phyloP scores from a whole-genome alignment of 2,329 filamentous ascomycete species.

The Plenodomus tracheiphilus region DNA sequence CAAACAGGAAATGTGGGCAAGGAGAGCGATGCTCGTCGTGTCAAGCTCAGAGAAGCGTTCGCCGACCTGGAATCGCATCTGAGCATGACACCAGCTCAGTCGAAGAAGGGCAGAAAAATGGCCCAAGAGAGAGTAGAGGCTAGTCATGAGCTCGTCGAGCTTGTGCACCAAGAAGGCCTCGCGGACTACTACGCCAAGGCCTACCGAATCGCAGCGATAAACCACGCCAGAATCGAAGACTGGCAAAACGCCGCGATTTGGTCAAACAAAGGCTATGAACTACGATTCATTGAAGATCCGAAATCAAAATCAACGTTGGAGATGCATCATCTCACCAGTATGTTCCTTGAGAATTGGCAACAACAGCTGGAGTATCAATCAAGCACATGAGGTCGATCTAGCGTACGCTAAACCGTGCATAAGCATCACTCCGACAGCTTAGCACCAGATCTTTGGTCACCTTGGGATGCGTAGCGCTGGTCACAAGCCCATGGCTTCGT shows the following conservation, averaged over 20 bases:
- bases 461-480: not conserved
- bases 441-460: not conserved
- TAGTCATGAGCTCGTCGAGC: slow-evolving; percentile 30
- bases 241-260: slow-evolving; percentile 38
- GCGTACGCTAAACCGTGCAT: not conserved
- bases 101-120: slow-evolving; percentile 22
- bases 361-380: slow-evolving; percentile 19
- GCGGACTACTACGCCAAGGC: slow-evolving; percentile 41
- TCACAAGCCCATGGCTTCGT: slow-evolving; percentile 14
- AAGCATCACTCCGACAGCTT: not conserved
- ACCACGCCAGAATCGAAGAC: slow-evolving; percentile 29
- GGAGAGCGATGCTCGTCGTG: slow-evolving; percentile 33
- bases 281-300: slow-evolving; percentile 34
- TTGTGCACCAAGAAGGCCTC: slow-evolving; percentile 40
- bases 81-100: slow-evolving; percentile 23
- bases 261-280: slow-evolving; percentile 37
- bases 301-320: slow-evolving; percentile 31
- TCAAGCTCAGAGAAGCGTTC: slow-evolving; percentile 33
- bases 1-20: slow-evolving; percentile 15
- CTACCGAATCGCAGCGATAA: slow-evolving; percentile 38
- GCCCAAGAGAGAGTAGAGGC: slow-evolving; percentile 32
- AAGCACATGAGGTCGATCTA: not conserved
- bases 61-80: slow-evolving; percentile 30
- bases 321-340: slow-evolving; percentile 32
- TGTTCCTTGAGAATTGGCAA: slow-evolving; percentile 38